These are phyloP conservation scores for Daldinia eschscholtzii DNA, from an alignment of 2,329 filamentous ascomycete species.

Conservation along the genomic window DNA sequence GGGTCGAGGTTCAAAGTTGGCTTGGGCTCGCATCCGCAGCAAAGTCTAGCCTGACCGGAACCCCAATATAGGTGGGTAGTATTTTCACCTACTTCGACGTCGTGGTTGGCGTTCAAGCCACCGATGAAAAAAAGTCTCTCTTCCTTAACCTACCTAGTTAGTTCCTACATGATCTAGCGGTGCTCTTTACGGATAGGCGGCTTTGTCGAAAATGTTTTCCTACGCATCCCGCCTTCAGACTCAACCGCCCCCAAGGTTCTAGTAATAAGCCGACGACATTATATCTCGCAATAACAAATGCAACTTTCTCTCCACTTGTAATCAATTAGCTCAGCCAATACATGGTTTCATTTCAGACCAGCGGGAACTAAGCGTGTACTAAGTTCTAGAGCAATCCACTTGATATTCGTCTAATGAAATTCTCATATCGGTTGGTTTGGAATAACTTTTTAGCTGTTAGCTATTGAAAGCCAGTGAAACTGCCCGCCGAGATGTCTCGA, in stretches of 20 bases:
- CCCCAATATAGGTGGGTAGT: constrained; percentile 32
- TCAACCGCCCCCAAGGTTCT: constrained; percentile 2
- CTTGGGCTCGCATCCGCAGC: constrained; percentile 29
- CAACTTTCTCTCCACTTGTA: constrained; percentile 23
- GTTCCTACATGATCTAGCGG: background rate
- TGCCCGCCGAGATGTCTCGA: constrained; percentile 2
- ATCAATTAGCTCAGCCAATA: constrained; percentile 25
- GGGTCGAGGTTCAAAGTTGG: constrained; percentile 30
- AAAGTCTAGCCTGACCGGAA: constrained; percentile 40
- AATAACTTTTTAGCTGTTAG: constrained; percentile 9
- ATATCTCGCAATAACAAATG: constrained; percentile 20
- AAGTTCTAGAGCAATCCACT: constrained; percentile 33
- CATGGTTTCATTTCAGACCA: constrained; percentile 30
- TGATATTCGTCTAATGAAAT: constrained; percentile 29
- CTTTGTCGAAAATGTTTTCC: constrained; percentile 12
- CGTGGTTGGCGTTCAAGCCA: constrained; percentile 30
- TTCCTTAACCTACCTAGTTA: constrained; percentile 2
- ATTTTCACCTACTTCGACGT: constrained; percentile 27
- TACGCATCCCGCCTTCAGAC: background rate
- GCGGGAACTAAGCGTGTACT: constrained; percentile 40
- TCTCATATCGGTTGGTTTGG: constrained; percentile 21
- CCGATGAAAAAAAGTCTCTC: constrained; percentile 20
- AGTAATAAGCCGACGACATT: constrained; percentile 17
- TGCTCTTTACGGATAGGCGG: background rate
- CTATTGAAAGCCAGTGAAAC: constrained; percentile 2